These are phyloP conservation scores for Candida sp. DNA, from an alignment of 1,139 yeast species.

Conservation along the genomic window DNA sequence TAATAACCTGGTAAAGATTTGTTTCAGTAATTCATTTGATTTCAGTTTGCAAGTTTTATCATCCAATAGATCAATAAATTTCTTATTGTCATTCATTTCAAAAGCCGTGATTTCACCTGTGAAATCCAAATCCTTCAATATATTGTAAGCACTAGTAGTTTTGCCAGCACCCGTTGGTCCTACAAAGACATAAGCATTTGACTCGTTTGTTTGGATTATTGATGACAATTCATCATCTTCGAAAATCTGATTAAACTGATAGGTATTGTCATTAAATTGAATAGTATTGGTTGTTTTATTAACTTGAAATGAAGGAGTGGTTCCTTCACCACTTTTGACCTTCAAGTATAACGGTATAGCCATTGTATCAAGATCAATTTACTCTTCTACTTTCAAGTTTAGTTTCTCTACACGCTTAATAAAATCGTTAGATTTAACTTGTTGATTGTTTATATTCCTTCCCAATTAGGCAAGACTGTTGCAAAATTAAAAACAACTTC, in stretches of 20 bases:
- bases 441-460: not conserved
- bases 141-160: constrained; percentile 20
- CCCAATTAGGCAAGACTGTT: not conserved
- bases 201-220: constrained; percentile 9
- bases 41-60: constrained; percentile 8
- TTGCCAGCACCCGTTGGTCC: constrained; percentile 37
- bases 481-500: not conserved
- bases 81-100: constrained; percentile 26
- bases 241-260: constrained; percentile 20
- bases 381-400: not conserved
- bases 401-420: not conserved
- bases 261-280: constrained; percentile 15
- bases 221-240: constrained; percentile 10
- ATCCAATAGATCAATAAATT: constrained; percentile 24
- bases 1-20: constrained; percentile 6
- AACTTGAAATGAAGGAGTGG: constrained; percentile 5
- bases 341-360: constrained; percentile 23
- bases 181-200: constrained; percentile 21
- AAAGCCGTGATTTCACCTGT: constrained; percentile 19
- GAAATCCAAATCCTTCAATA: constrained; percentile 11
- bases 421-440: not conserved
- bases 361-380: not conserved
- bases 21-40: constrained; percentile 3
- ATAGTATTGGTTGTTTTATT: constrained; percentile 13
- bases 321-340: constrained; percentile 15